Evolutionary conservation across 805 yeast species (phyloP).

Genomic region (Ogataea siamensis): DNA sequence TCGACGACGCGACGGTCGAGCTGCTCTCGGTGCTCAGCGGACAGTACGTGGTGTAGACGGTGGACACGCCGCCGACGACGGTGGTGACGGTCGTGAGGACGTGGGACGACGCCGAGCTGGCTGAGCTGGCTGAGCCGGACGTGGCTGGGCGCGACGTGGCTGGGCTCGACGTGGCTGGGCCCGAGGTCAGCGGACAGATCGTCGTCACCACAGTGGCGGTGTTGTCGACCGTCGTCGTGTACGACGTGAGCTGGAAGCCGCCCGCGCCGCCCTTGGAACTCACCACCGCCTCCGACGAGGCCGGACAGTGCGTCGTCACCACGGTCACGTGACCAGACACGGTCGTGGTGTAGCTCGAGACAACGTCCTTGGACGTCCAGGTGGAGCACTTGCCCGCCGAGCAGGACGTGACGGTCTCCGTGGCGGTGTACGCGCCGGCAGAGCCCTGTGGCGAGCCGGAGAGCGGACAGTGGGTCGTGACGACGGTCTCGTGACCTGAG

Average conservation of each 20-base stretch:
- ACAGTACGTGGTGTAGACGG: constrained; percentile 22
- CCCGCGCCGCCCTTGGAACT: constrained; percentile 19
- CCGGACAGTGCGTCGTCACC: constrained; percentile 25
- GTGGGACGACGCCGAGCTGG: constrained; percentile 3
- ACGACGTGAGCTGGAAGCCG: constrained; percentile 9
- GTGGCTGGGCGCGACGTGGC: constrained; percentile 6
- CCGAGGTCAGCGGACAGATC: constrained; percentile 15
- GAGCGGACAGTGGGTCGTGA: constrained; percentile 22
- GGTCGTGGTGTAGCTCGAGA: constrained; percentile 27
- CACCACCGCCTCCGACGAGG: constrained; percentile 12
- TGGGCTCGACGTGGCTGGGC: constrained; percentile 5
- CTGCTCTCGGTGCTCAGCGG: constrained; percentile 15
- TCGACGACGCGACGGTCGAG: constrained; percentile 4
- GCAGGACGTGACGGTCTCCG: constrained; percentile 21
- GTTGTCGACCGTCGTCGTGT: constrained; percentile 18
- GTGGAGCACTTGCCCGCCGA: constrained; percentile 23
- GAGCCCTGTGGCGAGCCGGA: constrained; percentile 4
- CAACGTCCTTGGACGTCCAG: constrained; percentile 16
- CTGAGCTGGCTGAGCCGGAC: too few species aligned
- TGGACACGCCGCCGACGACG: constrained; percentile 14
- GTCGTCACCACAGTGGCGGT: constrained; percentile 21
- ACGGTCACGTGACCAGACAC: constrained; percentile 20
- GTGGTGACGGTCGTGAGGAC: constrained; percentile 14
- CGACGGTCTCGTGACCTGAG: constrained; percentile 20
- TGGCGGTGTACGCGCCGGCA: constrained; percentile 11